These are phyloP conservation scores for Nakaseomyces sp. DNA, from an alignment of 1,139 yeast genomes.

Conservation along the genomic window DNA sequence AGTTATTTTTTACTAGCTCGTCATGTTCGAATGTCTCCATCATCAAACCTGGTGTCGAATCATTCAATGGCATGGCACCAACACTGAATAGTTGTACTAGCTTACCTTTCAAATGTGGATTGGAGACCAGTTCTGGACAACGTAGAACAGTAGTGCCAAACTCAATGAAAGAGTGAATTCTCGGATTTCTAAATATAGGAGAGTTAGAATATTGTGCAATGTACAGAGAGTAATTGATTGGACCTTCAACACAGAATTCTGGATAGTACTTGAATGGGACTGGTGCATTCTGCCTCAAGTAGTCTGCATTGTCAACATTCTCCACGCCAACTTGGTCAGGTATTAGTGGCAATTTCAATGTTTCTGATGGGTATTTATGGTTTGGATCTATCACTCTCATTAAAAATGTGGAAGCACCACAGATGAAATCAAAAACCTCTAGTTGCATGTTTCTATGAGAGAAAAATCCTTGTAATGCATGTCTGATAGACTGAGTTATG, in stretches of 20 bases:
- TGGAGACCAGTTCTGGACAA: slow-evolving; percentile 78
- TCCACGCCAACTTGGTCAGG: slow-evolving; percentile 44
- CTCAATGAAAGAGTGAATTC: slow-evolving; percentile 55
- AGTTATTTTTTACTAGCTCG: slow-evolving; percentile 51
- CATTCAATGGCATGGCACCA: slow-evolving; percentile 56
- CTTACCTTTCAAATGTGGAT: slow-evolving; percentile 86
- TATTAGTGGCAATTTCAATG: slow-evolving; percentile 56
- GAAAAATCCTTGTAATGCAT: slow-evolving; percentile 54
- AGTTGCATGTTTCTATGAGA: slow-evolving; percentile 46
- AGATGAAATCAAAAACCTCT: slow-evolving; percentile 65
- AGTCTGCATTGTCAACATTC: slow-evolving; percentile 64
- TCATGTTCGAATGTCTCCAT: slow-evolving; percentile 56
- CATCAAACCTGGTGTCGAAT: slow-evolving; percentile 68
- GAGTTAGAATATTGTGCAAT: slow-evolving; percentile 50
- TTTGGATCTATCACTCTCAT: slow-evolving; percentile 63
- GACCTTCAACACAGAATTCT: slow-evolving; percentile 76
- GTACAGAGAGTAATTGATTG: slow-evolving; percentile 64
- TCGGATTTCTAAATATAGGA: slow-evolving; percentile 49
- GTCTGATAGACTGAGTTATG: slow-evolving; percentile 38
- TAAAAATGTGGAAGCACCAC: slow-evolving; percentile 68
- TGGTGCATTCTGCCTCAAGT: slow-evolving; percentile 55
- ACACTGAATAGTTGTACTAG: slow-evolving; percentile 70
- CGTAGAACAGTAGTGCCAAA: slow-evolving; percentile 66
- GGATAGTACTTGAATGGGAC: slow-evolving; percentile 79
- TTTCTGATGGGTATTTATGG: slow-evolving; percentile 51